Conservation (phyloP, 441 rosid genomes). For the Brassica hybrid region DNA sequence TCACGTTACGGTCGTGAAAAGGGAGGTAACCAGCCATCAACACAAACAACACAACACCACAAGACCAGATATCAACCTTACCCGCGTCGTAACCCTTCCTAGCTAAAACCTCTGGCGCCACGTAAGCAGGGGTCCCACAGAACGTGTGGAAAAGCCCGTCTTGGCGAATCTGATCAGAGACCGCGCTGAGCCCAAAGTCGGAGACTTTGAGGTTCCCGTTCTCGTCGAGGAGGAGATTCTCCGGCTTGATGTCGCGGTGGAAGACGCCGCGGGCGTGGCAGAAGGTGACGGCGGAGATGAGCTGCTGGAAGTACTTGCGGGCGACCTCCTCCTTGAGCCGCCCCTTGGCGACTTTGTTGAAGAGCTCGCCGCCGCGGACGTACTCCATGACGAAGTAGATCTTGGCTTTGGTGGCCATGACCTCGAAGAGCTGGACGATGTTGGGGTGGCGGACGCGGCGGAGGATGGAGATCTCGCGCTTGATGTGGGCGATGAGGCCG, state of each 20-base stretch:
- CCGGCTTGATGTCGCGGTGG: conserved; percentile 7
- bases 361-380: not conserved
- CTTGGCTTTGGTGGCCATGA: not conserved
- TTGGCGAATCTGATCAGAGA: not conserved
- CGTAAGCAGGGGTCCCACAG: conserved; percentile 8
- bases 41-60: not conserved
- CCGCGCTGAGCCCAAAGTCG: not conserved
- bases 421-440: conserved; percentile 14
- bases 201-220: conserved; percentile 9
- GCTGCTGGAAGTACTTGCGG: conserved; percentile 77
- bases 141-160: conserved; percentile 10
- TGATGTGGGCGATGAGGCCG: not conserved
- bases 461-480: conserved; percentile 11
- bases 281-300: conserved; percentile 76
- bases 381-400: conserved; percentile 13
- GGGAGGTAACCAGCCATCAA: conserved; percentile 9
- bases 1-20: not conserved
- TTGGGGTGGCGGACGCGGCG: conserved; percentile 9
- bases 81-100: not conserved
- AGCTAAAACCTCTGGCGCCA: not conserved
- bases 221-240: not conserved
- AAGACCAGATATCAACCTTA: conserved; percentile 4
- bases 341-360: not conserved
- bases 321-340: conserved; percentile 64
- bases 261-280: conserved; percentile 65